phyloP scores from a whole-genome alignment of 345 rosid genomes.

The Lumnitzera littorea region DNA sequence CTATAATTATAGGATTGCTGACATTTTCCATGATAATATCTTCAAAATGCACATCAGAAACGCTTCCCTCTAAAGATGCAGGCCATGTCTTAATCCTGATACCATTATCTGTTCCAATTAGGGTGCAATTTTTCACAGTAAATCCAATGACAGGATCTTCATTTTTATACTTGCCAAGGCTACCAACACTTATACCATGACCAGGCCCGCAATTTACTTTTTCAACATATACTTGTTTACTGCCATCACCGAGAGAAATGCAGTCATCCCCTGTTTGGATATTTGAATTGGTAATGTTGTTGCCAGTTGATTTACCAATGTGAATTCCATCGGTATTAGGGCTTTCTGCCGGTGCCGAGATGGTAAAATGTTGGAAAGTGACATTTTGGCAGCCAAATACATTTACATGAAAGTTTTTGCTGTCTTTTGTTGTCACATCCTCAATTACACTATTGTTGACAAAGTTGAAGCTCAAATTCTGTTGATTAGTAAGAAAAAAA shows the following conservation, averaged over 20 bases:
- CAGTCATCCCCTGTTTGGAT: slow-evolving; percentile 23
- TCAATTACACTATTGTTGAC: slow-evolving; percentile 5
- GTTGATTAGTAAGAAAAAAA: background rate
- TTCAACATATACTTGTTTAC: background rate
- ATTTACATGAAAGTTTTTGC: slow-evolving; percentile 18
- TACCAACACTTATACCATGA: slow-evolving; percentile 17
- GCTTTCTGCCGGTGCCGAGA: slow-evolving; percentile 13
- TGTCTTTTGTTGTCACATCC: slow-evolving; percentile 12
- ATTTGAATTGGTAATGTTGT: slow-evolving; percentile 3
- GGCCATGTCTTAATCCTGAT: slow-evolving; percentile 17
- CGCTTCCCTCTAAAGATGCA: background rate
- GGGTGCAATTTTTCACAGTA: slow-evolving; percentile 9
- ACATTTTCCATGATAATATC: slow-evolving; percentile 6
- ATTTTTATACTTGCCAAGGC: slow-evolving; percentile 10
- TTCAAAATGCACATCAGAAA: background rate
- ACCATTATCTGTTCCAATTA: slow-evolving; percentile 6
- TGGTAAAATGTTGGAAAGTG: slow-evolving; percentile 4
- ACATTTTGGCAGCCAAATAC: slow-evolving; percentile 17
- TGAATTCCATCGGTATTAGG: slow-evolving; percentile 24
- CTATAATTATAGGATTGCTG: slow-evolving; percentile 8
- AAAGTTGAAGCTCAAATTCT: slow-evolving; percentile 13
- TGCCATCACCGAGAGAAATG: slow-evolving; percentile 21
- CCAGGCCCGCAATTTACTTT: slow-evolving; percentile 15
- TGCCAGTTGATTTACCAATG: slow-evolving; percentile 13
- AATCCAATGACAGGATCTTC: slow-evolving; percentile 10